phyloP scores from a whole-genome alignment of 192 early-diverging fungal species.

The Entomortierella lignicola region DNA sequence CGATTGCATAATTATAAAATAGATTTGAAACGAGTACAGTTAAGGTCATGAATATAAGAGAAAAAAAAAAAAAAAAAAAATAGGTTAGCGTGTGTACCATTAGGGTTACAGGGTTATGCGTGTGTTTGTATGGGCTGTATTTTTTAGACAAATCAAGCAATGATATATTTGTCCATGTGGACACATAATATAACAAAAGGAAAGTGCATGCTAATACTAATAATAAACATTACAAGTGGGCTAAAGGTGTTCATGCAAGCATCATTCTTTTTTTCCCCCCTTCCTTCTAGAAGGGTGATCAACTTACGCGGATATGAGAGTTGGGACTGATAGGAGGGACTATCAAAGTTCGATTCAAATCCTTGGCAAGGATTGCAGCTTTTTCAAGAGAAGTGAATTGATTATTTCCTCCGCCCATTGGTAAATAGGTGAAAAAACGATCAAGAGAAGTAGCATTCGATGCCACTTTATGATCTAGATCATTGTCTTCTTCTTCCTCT shows the following conservation, averaged over 20 bases:
- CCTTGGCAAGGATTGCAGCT: constrained; percentile 41
- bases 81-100: no score
- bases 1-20: no score
- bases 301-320: constrained; percentile 21
- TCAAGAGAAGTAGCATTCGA: not conserved
- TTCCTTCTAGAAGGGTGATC: not conserved
- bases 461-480: not conserved
- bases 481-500: constrained; percentile 26
- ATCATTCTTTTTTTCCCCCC: no score
- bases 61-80: no score
- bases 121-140: no score
- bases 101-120: no score
- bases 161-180: not conserved
- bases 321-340: constrained; percentile 41
- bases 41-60: not conserved
- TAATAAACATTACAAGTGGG: not conserved
- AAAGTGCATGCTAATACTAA: not conserved
- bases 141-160: no score
- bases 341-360: constrained; percentile 31
- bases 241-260: not conserved
- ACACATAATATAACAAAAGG: not conserved
- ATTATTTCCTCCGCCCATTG: constrained; percentile 48
- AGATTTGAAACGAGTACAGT: not conserved
- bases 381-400: constrained; percentile 35
- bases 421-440: constrained; percentile 26